These are phyloP conservation scores for Komagataella kurtzmanii DNA, from an alignment of 805 yeast species.

Conservation along the genomic window DNA sequence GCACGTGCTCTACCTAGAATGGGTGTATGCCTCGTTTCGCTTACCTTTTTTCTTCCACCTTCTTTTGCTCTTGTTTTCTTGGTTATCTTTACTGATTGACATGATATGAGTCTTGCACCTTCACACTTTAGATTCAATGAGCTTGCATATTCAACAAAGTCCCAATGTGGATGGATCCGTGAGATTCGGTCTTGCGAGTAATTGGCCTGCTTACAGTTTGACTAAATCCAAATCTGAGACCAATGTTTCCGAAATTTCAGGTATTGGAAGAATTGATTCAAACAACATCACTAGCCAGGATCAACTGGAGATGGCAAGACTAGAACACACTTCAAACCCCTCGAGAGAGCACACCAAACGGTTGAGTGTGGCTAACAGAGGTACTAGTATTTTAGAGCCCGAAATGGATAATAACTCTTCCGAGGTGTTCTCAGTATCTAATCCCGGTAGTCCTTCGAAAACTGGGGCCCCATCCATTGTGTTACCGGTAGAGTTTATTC, in stretches of 20 bases:
- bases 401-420: not conserved
- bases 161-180: not conserved
- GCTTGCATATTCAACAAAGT: not conserved
- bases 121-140: not conserved
- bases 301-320: not conserved
- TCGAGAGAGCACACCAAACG: not conserved
- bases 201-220: not conserved
- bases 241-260: not conserved
- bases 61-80: not conserved
- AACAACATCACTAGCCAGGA: not conserved
- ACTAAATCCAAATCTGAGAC: not conserved
- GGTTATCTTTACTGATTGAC: not conserved
- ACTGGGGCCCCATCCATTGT: conserved; percentile 1
- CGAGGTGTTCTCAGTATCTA: not conserved
- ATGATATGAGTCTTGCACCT: not conserved
- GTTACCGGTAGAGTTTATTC: conserved; percentile 41
- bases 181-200: not conserved
- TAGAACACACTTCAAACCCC: not conserved
- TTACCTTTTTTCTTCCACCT: not conserved
- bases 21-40: not conserved
- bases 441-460: not conserved
- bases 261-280: not conserved
- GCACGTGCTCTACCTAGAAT: not conserved
- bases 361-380: not conserved
- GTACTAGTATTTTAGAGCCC: not conserved